Base-by-base conservation (phyloP, 495 filamentous ascomycete species). In the Daldinia vernicosa region DNA sequence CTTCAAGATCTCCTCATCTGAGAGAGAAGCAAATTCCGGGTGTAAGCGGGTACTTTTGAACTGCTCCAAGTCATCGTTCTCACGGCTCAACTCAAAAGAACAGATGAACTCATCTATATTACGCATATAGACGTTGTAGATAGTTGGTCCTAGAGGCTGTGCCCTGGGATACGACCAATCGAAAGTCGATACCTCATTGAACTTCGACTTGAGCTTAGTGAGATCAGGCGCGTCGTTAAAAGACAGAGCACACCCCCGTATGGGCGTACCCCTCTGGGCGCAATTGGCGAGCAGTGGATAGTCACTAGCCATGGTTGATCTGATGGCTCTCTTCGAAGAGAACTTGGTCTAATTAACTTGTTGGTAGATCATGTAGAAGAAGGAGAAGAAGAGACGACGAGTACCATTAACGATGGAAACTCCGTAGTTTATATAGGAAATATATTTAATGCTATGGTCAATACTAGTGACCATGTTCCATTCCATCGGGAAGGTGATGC, bases 81-180 rank as follows among this genome's bases (percentile, higher is more conserved):
- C 26, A 26, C 43, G 67, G 32, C 45, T 37, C 33, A 8, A 8
- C 26, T 60, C 37, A 35, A 54, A 47, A 4, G 14, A n/a, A n/a
- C 40, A 9, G 4, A 70, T n/a, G 50, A 70, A 52, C 22, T 45
- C 8, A 30, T 70, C 67, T 19, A 65, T 2, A 37, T 60, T 40
- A 3, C 50, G 26, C 17, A 70, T 11, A 6, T 15, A 37, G 6
- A 54, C 8, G n/a, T 70, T 70, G 6, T 17, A 1, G 33, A 30
- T 37, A 1, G 14, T 22, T 12, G 22, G 62, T 1, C 17, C 24
- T 26, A 0, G 35, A 19, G 35, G 37, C 8, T 0, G 26, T 28
- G 6, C 22, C 5, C 0, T n/a, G 6, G 37, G 12, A 43, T 45
- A 45, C 6, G 56, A 17, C 56, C 56, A 60, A 19, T 60, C 26